These are phyloP conservation scores for Pythium chondricola DNA, from an alignment of 352 stramenopile species.

Conservation along the genomic window DNA sequence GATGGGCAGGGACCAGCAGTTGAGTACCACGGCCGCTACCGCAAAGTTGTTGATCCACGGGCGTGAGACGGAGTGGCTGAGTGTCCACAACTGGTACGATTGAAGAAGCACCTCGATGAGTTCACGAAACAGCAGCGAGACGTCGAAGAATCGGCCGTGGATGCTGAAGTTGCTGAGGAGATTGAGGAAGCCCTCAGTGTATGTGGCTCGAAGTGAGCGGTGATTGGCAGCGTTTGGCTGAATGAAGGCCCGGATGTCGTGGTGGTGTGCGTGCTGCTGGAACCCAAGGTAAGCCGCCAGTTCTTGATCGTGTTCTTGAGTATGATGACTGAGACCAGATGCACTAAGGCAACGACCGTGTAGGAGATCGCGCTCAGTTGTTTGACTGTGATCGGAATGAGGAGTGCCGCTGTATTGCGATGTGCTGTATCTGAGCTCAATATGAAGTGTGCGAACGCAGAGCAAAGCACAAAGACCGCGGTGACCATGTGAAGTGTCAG, in stretches of 20 bases:
- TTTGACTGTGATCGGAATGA: not conserved
- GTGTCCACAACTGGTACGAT: conserved; percentile 1
- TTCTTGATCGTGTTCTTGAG: not conserved
- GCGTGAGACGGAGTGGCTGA: conserved; percentile 2
- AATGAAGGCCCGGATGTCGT: too few species aligned
- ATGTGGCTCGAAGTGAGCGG: not conserved
- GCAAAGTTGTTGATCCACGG: conserved; percentile 1
- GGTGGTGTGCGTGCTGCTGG: too few species aligned
- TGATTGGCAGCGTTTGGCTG: not conserved
- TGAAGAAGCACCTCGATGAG: not conserved
- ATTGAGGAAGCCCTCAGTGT: not conserved
- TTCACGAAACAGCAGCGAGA: not conserved
- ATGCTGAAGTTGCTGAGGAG: not conserved
- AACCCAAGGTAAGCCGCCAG: not conserved
- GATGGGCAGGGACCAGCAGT: not conserved
- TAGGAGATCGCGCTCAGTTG: not conserved
- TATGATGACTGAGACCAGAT: not conserved
- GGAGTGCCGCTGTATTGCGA: not conserved
- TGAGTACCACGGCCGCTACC: not conserved
- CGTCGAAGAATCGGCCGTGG: not conserved
- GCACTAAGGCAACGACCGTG: not conserved
- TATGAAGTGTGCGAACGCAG: not conserved
- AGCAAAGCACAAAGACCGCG: not conserved
- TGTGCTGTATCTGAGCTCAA: not conserved
- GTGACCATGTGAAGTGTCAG: not conserved